Evolutionary conservation across 1,284 basidiomycete species (phyloP), one percentile per base, ranked within the genome.

Genomic region (Sporisorium sorghi): DNA sequence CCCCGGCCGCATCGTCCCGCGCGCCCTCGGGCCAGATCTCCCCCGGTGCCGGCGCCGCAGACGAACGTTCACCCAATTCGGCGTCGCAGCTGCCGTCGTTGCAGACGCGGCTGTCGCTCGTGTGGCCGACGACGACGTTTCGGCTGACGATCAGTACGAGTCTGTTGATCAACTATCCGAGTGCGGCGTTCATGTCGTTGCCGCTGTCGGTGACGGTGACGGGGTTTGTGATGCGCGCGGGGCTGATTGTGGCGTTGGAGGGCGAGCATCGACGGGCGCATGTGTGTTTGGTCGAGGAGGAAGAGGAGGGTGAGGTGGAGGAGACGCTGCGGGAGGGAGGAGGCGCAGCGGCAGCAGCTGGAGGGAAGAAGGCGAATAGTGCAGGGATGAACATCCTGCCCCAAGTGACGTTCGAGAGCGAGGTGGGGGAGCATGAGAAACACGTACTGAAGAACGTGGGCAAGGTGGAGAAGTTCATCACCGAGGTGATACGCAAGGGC

Each of bases 401-500:
- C 0, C 89, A 90, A n/a, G 91, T 98, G 60, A 89, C 91, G 76
- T 94, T 99, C 82, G 96, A 99, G 85, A 93, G 91, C 82, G 93
- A 97, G 86, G 96, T 99, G 54, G 97, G 97, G 0, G 93, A 97
- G 87, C 87, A 91, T 28, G 94, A 97, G 83, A 97, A 95, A 76
- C 95, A 98, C 86, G 93, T 97, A 3, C 85, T 99, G 76, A 92
- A 94, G 84, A 99, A 99, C 77, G 97, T 99, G 19, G 94, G 93
- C 4, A 91, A 97, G 73, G 93, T 99, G 33, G 97, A 99, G 86
- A 88, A 91, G 59, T 99, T 99, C 85, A 92, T 98, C 53, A 91
- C 94, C 83, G 94, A 99, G 78, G 91, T 97, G 43, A 91, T 98
- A 62, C 88, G 97, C 60, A 97, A 94, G 85, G 94, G 93, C 2